These are phyloP conservation scores for Omphalotus guepiniiformis DNA, from an alignment of 768 basidiomycete species.

Conservation along the genomic window DNA sequence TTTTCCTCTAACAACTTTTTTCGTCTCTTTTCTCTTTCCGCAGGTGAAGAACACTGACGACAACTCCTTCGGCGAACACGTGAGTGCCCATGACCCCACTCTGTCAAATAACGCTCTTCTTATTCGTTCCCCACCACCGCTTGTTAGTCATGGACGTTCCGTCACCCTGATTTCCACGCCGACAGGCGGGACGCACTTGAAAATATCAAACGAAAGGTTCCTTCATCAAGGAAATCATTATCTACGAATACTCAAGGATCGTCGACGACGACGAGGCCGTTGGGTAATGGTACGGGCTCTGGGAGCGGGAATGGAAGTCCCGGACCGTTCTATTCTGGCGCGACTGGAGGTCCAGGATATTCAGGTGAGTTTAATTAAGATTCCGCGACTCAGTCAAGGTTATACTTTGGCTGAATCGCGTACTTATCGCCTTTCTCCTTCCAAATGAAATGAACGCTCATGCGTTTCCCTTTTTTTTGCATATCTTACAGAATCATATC, in stretches of 20 bases:
- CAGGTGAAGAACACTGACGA: constrained; percentile 84
- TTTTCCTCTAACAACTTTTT: constrained; percentile 5
- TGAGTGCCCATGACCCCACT: constrained; percentile 33
- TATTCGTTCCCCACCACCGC: constrained; percentile 18
- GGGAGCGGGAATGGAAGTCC: constrained; percentile 4
- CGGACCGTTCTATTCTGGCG: neutral
- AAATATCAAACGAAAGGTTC: constrained; percentile 58
- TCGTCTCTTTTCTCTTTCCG: neutral
- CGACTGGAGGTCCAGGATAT: constrained; percentile 1
- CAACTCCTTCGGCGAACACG: constrained; percentile 63
- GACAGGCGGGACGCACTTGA: constrained; percentile 50
- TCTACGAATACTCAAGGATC: constrained; percentile 27
- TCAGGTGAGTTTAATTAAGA: neutral
- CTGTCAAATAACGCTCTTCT: neutral
- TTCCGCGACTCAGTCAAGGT: too few relatives aligned
- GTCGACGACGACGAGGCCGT: constrained; percentile 17
- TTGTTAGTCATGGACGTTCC: constrained; percentile 59
- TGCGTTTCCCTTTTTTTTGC: neutral
- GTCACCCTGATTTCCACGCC: constrained; percentile 57
- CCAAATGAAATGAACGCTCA: too few relatives aligned
- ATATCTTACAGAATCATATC: neutral
- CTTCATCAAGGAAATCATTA: constrained; percentile 46
- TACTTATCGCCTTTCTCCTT: too few relatives aligned
- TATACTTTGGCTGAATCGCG: too few relatives aligned
- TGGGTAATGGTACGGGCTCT: constrained; percentile 3